phyloP scores from a whole-genome alignment of 768 basidiomycete species.

The Pulveroboletus sp. region DNA sequence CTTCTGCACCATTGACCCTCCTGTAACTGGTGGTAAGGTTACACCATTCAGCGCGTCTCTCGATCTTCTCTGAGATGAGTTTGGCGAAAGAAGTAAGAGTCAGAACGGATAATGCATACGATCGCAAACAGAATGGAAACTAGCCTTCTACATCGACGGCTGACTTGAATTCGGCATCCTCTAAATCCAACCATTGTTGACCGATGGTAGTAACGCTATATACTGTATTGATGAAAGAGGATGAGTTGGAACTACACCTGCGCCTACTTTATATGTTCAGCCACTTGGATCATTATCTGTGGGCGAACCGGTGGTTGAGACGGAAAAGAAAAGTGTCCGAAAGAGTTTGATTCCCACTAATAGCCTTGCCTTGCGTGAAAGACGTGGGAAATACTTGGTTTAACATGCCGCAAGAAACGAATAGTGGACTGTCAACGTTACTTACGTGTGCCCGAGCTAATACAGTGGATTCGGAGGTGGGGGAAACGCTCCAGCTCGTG shows the following conservation, averaged over 20 bases:
- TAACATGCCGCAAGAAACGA: too few relatives aligned
- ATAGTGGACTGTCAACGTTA: background rate
- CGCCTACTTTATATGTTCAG: constrained; percentile 15
- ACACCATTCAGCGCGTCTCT: too few relatives aligned
- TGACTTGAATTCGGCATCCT: constrained; percentile 8
- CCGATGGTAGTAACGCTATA: constrained; percentile 18
- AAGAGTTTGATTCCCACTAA: constrained; percentile 26
- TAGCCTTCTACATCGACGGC: background rate
- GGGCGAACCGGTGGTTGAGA: constrained; percentile 15
- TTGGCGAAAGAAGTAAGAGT: constrained; percentile 11
- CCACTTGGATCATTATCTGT: constrained; percentile 10
- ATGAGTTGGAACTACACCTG: constrained; percentile 18
- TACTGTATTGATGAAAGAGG: constrained; percentile 17
- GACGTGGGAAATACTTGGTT: constrained; percentile 4
- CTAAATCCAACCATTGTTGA: constrained; percentile 13
- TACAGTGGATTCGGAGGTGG: constrained; percentile 55
- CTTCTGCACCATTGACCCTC: too few relatives aligned
- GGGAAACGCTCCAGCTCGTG: constrained; percentile 57
- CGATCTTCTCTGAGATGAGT: constrained; percentile 10
- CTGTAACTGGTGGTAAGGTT: too few relatives aligned
- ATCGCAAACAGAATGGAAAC: constrained; percentile 4
- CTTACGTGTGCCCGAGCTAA: too few relatives aligned
- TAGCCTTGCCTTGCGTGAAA: constrained; percentile 26
- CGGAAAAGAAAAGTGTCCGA: constrained; percentile 36
- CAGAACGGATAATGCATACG: constrained; percentile 17